phyloP scores from a whole-genome alignment of 306 rosid genomes.

The Trichosanthes cucumerina region DNA sequence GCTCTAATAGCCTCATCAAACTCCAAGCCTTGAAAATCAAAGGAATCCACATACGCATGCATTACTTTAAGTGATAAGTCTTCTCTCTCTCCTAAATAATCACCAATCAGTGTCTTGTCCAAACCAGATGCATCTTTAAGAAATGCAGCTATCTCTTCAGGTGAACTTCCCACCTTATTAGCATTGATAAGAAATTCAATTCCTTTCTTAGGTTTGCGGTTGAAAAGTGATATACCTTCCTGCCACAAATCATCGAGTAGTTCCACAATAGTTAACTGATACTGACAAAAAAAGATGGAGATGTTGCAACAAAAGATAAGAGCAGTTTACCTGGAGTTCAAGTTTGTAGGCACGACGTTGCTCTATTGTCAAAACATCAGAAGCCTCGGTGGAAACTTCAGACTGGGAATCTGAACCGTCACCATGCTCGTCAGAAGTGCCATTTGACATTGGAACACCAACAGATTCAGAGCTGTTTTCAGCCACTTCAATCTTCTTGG shows the following conservation, averaged over 20 bases:
- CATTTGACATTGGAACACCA: slow-evolving; percentile 49
- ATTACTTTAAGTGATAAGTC: slow-evolving; percentile 89
- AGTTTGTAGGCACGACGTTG: slow-evolving; percentile 97
- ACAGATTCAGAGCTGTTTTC: slow-evolving; percentile 43
- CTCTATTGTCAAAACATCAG: slow-evolving; percentile 78
- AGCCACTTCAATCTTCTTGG: slow-evolving; percentile 48
- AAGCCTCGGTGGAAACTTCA: slow-evolving; percentile 65
- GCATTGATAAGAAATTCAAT: slow-evolving; percentile 94
- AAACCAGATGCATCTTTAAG: slow-evolving; percentile 95
- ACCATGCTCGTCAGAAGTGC: slow-evolving; percentile 60
- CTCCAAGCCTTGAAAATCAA: slow-evolving; percentile 82
- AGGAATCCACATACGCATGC: slow-evolving; percentile 93
- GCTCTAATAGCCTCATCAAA: slow-evolving; percentile 94
- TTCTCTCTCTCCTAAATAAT: slow-evolving; percentile 95
- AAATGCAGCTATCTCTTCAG: slow-evolving; percentile 89
- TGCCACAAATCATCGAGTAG: slow-evolving; percentile 66
- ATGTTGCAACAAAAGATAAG: slow-evolving; percentile 6
- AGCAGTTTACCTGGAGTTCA: slow-evolving; percentile 79
- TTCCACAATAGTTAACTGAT: slow-evolving; percentile 9
- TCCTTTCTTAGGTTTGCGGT: slow-evolving; percentile 94
- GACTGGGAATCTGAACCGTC: slow-evolving; percentile 78
- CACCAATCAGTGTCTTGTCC: slow-evolving; percentile 87
- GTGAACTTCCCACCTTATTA: slow-evolving; percentile 85
- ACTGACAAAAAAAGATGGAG: background rate
- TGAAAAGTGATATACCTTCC: slow-evolving; percentile 99